Percentiles rank a stretch among this genome's conserved stretches.
phyloP scores from a whole-genome alignment of 2,329 filamentous ascomycete species.

The Fusarium redolens region DNA sequence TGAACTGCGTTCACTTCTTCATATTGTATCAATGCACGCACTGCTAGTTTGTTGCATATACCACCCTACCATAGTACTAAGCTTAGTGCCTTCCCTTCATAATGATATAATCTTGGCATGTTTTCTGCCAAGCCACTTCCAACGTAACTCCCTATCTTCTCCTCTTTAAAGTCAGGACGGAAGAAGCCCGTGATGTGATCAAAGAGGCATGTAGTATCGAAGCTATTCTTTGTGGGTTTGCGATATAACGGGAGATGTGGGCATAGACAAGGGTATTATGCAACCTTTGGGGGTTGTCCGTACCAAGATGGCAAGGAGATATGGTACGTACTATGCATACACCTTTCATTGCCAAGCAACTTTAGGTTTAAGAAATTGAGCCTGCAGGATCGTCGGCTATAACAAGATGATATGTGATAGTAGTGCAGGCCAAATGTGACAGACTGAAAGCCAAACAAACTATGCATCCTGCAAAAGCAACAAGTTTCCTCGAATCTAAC shows the following conservation, averaged over 20 bases:
- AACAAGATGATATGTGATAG: constrained; percentile 12
- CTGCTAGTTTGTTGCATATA: constrained; percentile 5
- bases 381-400: constrained; percentile 20
- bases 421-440: background rate
- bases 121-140: constrained; percentile 1
- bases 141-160: background rate
- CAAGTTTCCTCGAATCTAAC: background rate
- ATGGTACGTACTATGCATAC: background rate
- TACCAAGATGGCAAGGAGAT: background rate
- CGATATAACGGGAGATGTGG: constrained; percentile 12
- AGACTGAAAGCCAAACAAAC: background rate
- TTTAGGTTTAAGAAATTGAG: background rate
- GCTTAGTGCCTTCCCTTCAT: constrained; percentile 9
- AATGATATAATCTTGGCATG: constrained; percentile 10
- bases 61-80: constrained; percentile 15
- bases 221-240: constrained; percentile 1
- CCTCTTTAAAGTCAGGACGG: background rate
- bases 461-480: constrained; percentile 4
- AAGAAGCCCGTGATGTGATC: constrained; percentile 5
- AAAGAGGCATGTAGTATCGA: constrained; percentile 9
- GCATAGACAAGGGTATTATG: constrained; percentile 13
- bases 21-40: constrained; percentile 2
- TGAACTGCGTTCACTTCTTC: background rate
- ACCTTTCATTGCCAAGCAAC: background rate
- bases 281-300: background rate